Percentiles rank a stretch among this genome's conserved stretches.
Conservation (phyloP, 2,329 filamentous ascomycete species). For the Cercospora nicotianae region DNA sequence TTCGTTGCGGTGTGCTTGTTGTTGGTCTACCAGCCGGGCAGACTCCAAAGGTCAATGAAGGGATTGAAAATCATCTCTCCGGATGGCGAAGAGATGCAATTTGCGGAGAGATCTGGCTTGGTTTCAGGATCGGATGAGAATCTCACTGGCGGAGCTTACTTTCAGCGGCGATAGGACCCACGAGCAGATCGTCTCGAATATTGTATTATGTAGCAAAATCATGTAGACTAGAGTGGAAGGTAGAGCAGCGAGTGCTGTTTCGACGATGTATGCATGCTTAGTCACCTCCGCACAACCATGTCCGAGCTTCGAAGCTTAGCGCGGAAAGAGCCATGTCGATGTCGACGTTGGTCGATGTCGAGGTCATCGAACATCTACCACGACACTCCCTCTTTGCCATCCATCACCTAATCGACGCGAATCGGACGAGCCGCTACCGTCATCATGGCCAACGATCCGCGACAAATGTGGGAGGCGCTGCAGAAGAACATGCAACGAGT, state of each 20-base stretch:
- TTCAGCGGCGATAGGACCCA: not conserved
- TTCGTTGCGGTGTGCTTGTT: slow-evolving; percentile 30
- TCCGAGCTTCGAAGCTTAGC: slow-evolving; percentile 7
- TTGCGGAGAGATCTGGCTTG: not conserved
- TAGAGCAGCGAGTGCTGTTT: not conserved
- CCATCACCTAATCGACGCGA: not conserved
- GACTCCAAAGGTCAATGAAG: slow-evolving; percentile 12
- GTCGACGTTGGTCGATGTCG: slow-evolving; percentile 1
- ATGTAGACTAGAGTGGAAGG: not conserved
- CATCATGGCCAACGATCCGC: slow-evolving; percentile 53
- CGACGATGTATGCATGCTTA: not conserved
- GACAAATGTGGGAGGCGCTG: slow-evolving; percentile 66
- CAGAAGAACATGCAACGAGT: slow-evolving; percentile 58
- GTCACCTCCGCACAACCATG: slow-evolving; percentile 1
- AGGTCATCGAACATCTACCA: not conserved
- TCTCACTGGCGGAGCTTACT: not conserved
- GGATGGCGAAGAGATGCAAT: not conserved
- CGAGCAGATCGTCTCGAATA: not conserved
- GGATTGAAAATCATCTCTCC: not conserved
- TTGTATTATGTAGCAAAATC: not conserved
- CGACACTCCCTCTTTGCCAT: not conserved
- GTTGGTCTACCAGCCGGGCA: slow-evolving; percentile 16
- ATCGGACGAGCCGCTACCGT: not conserved
- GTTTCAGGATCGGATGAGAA: not conserved
- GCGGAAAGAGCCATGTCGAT: slow-evolving; percentile 7